Evolutionary conservation across 148 eudicot species (phyloP).

Genomic region (Cornus florida): DNA sequence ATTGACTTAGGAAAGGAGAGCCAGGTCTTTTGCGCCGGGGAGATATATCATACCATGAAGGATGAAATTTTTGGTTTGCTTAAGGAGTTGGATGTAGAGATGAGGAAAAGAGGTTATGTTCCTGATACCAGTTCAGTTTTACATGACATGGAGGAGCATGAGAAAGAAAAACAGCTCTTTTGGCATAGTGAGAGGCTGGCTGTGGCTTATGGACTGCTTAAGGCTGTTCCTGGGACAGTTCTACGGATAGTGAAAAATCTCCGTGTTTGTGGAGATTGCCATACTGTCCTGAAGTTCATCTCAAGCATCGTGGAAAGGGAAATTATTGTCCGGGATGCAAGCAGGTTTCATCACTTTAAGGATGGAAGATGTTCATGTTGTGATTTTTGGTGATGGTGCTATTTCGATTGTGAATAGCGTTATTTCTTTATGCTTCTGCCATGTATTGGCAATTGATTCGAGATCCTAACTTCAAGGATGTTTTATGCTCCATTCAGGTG

Average conservation of each 20-base stretch:
- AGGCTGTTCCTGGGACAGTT: conserved; percentile 49
- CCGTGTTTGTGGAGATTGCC: conserved; percentile 74
- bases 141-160: conserved; percentile 62
- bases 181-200: conserved; percentile 86
- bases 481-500: background rate
- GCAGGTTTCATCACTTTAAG: conserved; percentile 72
- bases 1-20: conserved; percentile 63
- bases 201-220: conserved; percentile 71
- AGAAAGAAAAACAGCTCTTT: conserved; percentile 66
- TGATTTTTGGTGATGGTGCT: conserved; percentile 65
- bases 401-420: background rate
- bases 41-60: conserved; percentile 46
- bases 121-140: conserved; percentile 63
- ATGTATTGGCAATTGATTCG: background rate
- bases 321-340: conserved; percentile 67
- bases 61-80: conserved; percentile 42
- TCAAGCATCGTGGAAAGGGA: conserved; percentile 46
- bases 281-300: conserved; percentile 55
- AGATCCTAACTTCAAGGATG: background rate
- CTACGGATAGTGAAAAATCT: conserved; percentile 68
- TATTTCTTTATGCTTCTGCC: background rate
- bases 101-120: conserved; percentile 66
- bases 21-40: conserved; percentile 64
- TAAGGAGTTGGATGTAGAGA: conserved; percentile 58
- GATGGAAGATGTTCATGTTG: conserved; percentile 68